Conservation (phyloP, 164 flowering plant genomes). For the Vitis cinerea region DNA sequence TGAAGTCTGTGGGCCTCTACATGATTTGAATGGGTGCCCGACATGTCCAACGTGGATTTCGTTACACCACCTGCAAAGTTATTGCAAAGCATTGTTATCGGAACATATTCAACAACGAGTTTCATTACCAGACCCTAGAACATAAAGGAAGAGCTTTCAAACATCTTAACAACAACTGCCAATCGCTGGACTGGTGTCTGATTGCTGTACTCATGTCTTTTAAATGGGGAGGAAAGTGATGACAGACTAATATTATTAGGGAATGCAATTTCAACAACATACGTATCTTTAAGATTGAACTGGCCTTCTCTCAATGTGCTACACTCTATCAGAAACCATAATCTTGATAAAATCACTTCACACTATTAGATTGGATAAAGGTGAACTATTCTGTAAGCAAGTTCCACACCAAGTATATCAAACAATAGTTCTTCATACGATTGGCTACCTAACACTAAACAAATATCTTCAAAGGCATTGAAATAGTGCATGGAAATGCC, state of each 20-base stretch:
- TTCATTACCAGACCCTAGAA: not conserved
- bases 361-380: not conserved
- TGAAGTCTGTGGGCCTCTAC: slow-evolving; percentile 62
- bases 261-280: not conserved
- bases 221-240: not conserved
- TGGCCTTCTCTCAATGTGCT: too few species aligned
- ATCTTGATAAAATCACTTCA: not conserved
- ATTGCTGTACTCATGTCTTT: not conserved
- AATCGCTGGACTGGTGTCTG: not conserved
- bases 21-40: slow-evolving; percentile 92
- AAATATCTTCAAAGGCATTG: too few species aligned
- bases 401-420: not conserved
- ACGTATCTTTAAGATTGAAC: not conserved
- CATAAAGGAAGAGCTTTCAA: not conserved
- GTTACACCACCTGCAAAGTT: slow-evolving; percentile 64
- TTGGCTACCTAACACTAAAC: not conserved
- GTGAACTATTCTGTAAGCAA: not conserved
- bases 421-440: not conserved
- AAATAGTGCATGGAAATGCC: not conserved
- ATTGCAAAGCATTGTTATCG: too few species aligned
- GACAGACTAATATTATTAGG: not conserved
- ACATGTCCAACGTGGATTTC: slow-evolving; percentile 89
- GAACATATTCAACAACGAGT: too few species aligned
- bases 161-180: not conserved
- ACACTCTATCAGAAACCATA: not conserved